Base-by-base conservation (phyloP, 148 eudicot species). In the Rhododendron griersonianum region DNA sequence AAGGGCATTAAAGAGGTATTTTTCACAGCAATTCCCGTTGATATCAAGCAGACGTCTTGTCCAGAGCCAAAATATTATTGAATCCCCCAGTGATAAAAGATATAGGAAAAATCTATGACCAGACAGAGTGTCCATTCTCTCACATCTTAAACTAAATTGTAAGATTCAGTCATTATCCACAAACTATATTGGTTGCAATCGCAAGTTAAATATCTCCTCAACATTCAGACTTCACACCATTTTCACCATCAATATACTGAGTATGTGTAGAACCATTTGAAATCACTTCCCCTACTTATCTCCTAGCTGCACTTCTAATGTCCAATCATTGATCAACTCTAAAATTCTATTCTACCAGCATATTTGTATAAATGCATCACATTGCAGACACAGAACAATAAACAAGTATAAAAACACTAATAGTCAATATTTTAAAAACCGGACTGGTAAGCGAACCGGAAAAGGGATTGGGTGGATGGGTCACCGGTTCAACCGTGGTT, bases 231-330 rank as follows among this genome's bases (percentile, higher is more conserved):
- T 78, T 78, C 28, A 8, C 53, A 78, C 30, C 25, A 78, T 41
- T 25, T 48, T 25, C 81, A 48, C 39, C 81, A 50, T 41, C n/a
- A 25, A 80, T 80, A 80, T 80, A 51, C 82, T 80, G 33, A 19
- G 21, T 39, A 19, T 4, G 35, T 1, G 35, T 47, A 79, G 81
- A 47, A 81, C 25, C 35, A 65, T 83, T 16, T 45, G 41, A 83
- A 51, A 83, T 30, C 21, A 57, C 44, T 10, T 55, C n/a, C 82
- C 82, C 5, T 48, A 84, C 47, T 84, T 84, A 11, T 84, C 33
- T 48, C 48, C 75, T 71, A 57, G 9, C 71, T 69, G 45, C 67
- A 67, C 39, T n/a, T 80, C 47, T 48, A 51, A 69, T 51, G 53
- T 81, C 55, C 51, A 48, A 73, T 16, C 30, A 75, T 39, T 23